Conservation (phyloP, 1,284 basidiomycete species). For the Naganishia liquefaciens region DNA sequence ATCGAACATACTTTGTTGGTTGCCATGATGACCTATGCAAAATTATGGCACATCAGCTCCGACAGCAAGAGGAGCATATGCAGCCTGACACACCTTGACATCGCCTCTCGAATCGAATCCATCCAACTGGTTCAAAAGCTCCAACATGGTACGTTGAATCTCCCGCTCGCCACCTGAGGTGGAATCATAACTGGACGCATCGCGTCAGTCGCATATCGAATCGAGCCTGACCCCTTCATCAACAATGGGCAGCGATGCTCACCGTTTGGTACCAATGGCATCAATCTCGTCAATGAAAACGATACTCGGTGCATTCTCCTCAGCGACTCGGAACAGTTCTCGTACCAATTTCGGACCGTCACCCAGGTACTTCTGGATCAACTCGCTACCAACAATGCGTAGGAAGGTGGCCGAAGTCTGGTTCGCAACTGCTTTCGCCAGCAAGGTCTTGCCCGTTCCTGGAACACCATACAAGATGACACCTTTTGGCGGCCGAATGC, state of each 20-base stretch:
- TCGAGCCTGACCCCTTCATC: background rate
- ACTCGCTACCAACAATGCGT: slow-evolving; percentile 94
- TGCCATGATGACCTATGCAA: slow-evolving; percentile 35
- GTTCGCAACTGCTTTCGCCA: slow-evolving; percentile 98
- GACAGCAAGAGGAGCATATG: background rate
- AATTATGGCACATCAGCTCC: background rate
- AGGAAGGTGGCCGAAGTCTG: slow-evolving; percentile 99
- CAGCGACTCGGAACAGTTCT: slow-evolving; percentile 94
- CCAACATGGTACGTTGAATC: slow-evolving; percentile 98
- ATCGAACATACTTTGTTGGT: slow-evolving; percentile 49
- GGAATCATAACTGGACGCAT: slow-evolving; percentile 66
- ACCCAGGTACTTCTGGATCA: slow-evolving; percentile 99
- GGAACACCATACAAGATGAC: slow-evolving; percentile 99
- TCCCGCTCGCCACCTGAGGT: slow-evolving; percentile 97
- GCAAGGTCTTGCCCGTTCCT: slow-evolving; percentile 95
- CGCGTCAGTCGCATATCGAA: background rate
- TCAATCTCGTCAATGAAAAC: slow-evolving; percentile 99
- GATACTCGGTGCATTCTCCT: slow-evolving; percentile 96
- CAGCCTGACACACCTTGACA: slow-evolving; percentile 75
- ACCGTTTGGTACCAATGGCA: slow-evolving; percentile 97
- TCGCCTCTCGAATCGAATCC: slow-evolving; percentile 99
- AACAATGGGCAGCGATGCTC: slow-evolving; percentile 1
- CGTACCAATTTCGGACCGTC: slow-evolving; percentile 99
- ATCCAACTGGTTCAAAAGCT: slow-evolving; percentile 95
- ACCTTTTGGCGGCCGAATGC: slow-evolving; percentile 97